Percentiles rank a stretch among this genome's conserved stretches.
These are phyloP conservation scores for Danielozyma ontarioensis DNA, from an alignment of 805 yeast genomes.

Conservation along the genomic window DNA sequence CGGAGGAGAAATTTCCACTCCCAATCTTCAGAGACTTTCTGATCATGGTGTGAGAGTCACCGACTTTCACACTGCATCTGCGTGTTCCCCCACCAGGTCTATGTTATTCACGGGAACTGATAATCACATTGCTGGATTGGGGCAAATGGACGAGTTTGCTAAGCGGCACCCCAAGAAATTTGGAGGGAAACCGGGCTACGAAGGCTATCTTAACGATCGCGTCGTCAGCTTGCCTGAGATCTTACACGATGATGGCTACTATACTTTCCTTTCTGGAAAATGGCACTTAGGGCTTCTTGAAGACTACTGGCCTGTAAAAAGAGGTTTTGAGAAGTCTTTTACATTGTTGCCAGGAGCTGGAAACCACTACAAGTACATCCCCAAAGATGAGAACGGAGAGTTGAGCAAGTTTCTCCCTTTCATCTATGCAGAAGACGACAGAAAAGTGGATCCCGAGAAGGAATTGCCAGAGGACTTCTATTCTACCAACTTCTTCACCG, in stretches of 20 bases:
- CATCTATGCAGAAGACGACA: conserved; percentile 35
- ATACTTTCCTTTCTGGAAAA: conserved; percentile 51
- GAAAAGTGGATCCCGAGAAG: conserved; percentile 27
- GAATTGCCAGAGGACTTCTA: conserved; percentile 45
- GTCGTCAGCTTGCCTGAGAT: conserved; percentile 54
- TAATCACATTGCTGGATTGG: conserved; percentile 56
- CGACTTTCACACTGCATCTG: conserved; percentile 59
- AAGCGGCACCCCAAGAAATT: conserved; percentile 32
- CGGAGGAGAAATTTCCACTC: conserved; percentile 57
- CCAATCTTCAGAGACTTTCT: conserved; percentile 43
- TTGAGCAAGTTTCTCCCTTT: conserved; percentile 32
- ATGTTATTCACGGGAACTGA: conserved; percentile 59
- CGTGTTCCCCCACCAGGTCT: conserved; percentile 62
- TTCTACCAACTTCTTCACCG: conserved; percentile 41
- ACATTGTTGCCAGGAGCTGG: conserved; percentile 53
- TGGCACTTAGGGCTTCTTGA: conserved; percentile 53
- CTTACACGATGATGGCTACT: conserved; percentile 43
- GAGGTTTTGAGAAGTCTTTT: conserved; percentile 49
- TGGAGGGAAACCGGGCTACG: conserved; percentile 48
- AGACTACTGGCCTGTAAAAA: conserved; percentile 43
- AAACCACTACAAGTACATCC: conserved; percentile 47
- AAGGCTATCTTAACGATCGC: conserved; percentile 46
- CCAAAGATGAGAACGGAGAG: conserved; percentile 25
- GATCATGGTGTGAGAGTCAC: conserved; percentile 44
- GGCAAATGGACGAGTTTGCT: conserved; percentile 51